These are phyloP conservation scores for Turnera subulata DNA, from an alignment of 345 rosid genomes.

Conservation along the genomic window DNA sequence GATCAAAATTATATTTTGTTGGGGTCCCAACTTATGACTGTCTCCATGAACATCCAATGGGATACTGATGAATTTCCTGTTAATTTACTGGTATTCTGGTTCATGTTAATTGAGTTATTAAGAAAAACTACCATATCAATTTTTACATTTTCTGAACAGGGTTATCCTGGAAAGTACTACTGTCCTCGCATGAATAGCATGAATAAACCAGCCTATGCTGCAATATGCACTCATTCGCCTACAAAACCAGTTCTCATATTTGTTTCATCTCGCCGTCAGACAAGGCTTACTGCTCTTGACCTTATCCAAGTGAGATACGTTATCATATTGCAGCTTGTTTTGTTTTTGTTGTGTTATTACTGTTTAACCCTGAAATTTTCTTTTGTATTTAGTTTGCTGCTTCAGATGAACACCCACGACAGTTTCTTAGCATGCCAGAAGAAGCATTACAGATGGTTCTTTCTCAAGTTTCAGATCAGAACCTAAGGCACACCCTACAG, in stretches of 20 bases:
- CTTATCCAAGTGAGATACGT: slow-evolving; percentile 74
- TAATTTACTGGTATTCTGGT: too few species aligned
- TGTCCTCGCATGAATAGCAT: slow-evolving; percentile 97
- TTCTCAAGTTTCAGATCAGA: slow-evolving; percentile 88
- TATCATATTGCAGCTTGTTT: slow-evolving; percentile 13
- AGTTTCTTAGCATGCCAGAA: slow-evolving; percentile 79
- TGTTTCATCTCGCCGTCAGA: slow-evolving; percentile 97
- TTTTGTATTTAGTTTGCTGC: slow-evolving; percentile 56
- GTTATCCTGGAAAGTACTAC: slow-evolving; percentile 93
- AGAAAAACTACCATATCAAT: background rate
- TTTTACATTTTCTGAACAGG: slow-evolving; percentile 38
- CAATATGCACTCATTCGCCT: slow-evolving; percentile 95
- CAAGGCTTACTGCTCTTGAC: slow-evolving; percentile 96
- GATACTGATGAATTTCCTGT: too few species aligned
- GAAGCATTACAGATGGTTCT: slow-evolving; percentile 93
- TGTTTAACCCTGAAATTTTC: background rate
- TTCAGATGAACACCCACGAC: slow-evolving; percentile 93
- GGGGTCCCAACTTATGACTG: too few species aligned
- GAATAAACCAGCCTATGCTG: slow-evolving; percentile 99
- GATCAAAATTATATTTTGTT: too few species aligned
- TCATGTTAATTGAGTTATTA: too few species aligned
- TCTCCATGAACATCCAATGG: too few species aligned
- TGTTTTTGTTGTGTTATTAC: background rate
- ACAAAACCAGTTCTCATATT: slow-evolving; percentile 94
- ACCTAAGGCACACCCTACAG: slow-evolving; percentile 90